Evolutionary conservation across 140 eudicot genomes (phyloP), one percentile per base, ranked within the genome.

Genomic region (Cichorium intybus): DNA sequence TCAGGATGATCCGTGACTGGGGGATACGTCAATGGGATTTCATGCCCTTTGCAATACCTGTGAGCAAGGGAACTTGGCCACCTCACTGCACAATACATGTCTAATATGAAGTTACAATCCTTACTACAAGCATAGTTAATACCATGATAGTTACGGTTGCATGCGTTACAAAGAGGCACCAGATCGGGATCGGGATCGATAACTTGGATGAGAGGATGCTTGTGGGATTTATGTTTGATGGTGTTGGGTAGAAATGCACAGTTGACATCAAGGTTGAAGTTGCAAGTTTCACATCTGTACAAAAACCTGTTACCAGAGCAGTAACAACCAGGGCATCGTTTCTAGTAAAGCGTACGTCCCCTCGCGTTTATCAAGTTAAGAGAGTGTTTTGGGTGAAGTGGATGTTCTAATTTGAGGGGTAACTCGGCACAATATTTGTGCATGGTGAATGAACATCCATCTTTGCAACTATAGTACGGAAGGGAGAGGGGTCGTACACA

Each of bases 381-480:
- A 9, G n/a, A 7, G 51, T 17, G 67, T 17, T 69, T 17, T 2
- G 49, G 59, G 51, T 56, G 48, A 20, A 31, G 35, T 56, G 31
- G 66, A 46, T 56, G 74, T 43, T 24, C 27, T 47, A 68, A 20
- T 26, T 16, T 46, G 6, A 12, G 16, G 16, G 65, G 65, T 55
- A 68, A 29, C 37, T 41, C 21, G 4, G 43, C 48, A 34, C 66
- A 69, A 56, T 57, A 31, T 57, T 24, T 58, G 31, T 57, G 75
- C 35, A 69, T 66, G 41, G 54, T 8, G 31, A 56, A 57, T n/a
- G 29, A 24, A 33, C 73, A 68, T 53, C 61, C 60, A 52, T 53
- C 62, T 24, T 51, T 65, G 61, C 64, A 67, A 9, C 39, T 34
- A 43, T 67, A 67, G 29, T 11, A 67, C 34, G 73, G 63, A 56